Conservation (phyloP, 306 rosid species). For the Macrotyloma uniflorum region DNA sequence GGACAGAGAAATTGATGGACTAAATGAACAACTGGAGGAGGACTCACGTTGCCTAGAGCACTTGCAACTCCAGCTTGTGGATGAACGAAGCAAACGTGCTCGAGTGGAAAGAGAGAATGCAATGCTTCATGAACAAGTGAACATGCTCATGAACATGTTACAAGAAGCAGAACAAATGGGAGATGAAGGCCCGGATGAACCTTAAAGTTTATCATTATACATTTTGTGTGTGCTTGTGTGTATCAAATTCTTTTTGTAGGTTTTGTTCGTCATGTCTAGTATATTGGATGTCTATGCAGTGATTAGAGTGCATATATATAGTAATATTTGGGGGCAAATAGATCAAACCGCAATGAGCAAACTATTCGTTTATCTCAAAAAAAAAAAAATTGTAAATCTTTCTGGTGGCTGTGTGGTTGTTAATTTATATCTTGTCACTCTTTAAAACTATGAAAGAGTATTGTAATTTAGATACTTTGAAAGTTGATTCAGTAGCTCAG, state of each 20-base stretch:
- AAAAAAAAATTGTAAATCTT: slow-evolving; percentile 19
- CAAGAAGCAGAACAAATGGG: slow-evolving; percentile 62
- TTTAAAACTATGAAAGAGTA: background rate
- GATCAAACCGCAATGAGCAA: slow-evolving; percentile 20
- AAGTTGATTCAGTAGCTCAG: background rate
- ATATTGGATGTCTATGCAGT: slow-evolving; percentile 27
- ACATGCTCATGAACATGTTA: slow-evolving; percentile 93
- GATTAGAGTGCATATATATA: slow-evolving; percentile 33
- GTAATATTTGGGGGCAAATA: background rate
- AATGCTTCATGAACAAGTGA: slow-evolving; percentile 79
- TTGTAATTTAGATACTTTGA: background rate
- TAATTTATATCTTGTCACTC: background rate
- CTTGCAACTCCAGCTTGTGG: slow-evolving; percentile 81
- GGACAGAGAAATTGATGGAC: slow-evolving; percentile 89
- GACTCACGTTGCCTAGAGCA: slow-evolving; percentile 74
- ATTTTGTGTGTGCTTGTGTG: background rate
- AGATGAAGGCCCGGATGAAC: slow-evolving; percentile 61
- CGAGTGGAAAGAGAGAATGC: slow-evolving; percentile 75
- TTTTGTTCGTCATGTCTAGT: slow-evolving; percentile 30
- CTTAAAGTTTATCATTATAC: background rate
- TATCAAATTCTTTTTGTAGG: slow-evolving; percentile 55
- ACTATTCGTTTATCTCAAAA: slow-evolving; percentile 34
- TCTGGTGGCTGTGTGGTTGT: background rate
- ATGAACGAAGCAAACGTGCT: slow-evolving; percentile 73
- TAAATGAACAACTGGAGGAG: slow-evolving; percentile 86